phyloP scores from a whole-genome alignment of 306 rosid genomes.

The Bauhinia variegata region DNA sequence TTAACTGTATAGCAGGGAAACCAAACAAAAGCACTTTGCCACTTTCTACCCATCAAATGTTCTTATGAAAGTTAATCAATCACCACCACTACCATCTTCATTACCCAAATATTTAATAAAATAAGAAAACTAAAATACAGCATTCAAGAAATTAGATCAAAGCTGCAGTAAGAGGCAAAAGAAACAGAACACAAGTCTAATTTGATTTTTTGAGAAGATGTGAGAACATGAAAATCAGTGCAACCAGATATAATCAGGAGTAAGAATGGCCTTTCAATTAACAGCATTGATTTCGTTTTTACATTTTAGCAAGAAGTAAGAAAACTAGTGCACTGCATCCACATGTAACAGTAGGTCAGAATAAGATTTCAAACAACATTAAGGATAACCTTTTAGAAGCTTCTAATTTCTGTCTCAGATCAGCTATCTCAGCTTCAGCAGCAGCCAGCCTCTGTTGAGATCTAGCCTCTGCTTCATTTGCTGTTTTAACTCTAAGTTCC shows the following conservation, averaged over 20 bases:
- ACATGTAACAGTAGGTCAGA: conserved; percentile 12
- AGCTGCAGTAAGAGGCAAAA: neutral
- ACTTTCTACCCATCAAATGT: neutral
- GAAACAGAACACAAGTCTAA: neutral
- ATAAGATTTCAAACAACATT: conserved; percentile 11
- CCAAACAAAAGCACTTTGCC: conserved; percentile 3
- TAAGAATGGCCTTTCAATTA: conserved; percentile 20
- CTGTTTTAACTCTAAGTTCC: conserved; percentile 89
- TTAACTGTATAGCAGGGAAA: neutral
- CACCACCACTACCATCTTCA: neutral
- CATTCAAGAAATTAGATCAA: conserved; percentile 13
- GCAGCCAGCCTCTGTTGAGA: conserved; percentile 94
- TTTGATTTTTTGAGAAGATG: no score
- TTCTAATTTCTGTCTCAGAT: conserved; percentile 73
- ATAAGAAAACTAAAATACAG: conserved; percentile 9
- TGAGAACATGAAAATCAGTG: no score
- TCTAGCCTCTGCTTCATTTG: conserved; percentile 92
- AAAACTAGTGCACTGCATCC: neutral
- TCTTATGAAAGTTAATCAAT: neutral
- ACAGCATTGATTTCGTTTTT: neutral
- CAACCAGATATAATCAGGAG: conserved; percentile 1
- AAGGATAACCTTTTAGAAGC: conserved; percentile 69
- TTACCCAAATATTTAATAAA: neutral
- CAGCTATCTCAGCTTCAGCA: conserved; percentile 91
- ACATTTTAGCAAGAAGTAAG: neutral